phyloP scores from a whole-genome alignment of 768 basidiomycete species.

The Xerocomus spinulosus region DNA sequence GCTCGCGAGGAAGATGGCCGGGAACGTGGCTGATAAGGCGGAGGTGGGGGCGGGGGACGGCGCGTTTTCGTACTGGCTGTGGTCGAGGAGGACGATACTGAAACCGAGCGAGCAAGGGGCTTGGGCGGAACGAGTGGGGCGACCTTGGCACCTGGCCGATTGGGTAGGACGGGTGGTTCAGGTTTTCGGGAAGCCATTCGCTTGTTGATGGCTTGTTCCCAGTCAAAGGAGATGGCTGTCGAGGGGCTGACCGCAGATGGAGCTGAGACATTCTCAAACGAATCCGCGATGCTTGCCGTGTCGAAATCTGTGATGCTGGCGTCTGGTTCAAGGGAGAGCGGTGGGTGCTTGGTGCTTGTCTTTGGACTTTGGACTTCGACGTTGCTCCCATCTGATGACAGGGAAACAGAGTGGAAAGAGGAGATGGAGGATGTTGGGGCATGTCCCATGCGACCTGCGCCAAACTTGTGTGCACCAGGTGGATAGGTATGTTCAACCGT shows the following conservation, averaged over 20 bases:
- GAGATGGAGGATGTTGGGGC: conserved; percentile 68
- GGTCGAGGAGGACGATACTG: conserved; percentile 35
- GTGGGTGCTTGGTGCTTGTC: conserved; percentile 35
- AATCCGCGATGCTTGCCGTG: conserved; percentile 58
- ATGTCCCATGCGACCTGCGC: conserved; percentile 40
- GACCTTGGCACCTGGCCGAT: conserved; percentile 35
- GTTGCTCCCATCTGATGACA: conserved; percentile 57
- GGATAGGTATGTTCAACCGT: conserved; percentile 61
- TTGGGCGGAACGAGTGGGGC: conserved; percentile 22
- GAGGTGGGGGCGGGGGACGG: conserved; percentile 37
- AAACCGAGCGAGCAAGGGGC: conserved; percentile 30
- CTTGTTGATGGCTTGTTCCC: conserved; percentile 43
- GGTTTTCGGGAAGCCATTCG: conserved; percentile 26
- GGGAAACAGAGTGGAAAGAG: conserved; percentile 79
- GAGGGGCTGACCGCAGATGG: conserved; percentile 52
- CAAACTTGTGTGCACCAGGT: conserved; percentile 34
- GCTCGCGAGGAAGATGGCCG: conserved; percentile 34
- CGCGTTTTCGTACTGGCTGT: conserved; percentile 36
- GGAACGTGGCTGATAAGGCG: conserved; percentile 24
- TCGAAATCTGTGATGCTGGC: conserved; percentile 40
- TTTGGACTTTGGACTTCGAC: conserved; percentile 14
- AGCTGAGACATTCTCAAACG: conserved; percentile 65
- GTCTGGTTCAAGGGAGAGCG: conserved; percentile 44
- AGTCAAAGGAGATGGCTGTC: conserved; percentile 44
- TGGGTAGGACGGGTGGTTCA: conserved; percentile 46